phyloP scores from a whole-genome alignment of 345 rosid genomes.

The Litchi chinensis region DNA sequence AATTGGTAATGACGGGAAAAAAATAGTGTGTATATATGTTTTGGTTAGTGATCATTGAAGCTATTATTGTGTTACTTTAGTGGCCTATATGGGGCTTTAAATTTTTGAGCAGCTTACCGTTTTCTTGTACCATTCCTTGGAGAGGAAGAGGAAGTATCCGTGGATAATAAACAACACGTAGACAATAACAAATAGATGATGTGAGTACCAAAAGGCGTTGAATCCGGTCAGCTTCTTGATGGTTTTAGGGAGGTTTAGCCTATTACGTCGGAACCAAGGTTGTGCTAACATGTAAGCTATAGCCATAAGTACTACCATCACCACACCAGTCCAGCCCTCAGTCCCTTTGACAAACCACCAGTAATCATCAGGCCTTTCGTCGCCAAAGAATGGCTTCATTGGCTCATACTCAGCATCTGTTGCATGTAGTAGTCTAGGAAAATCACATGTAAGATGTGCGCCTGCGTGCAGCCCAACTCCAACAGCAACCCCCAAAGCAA shows the following conservation, averaged over 20 bases:
- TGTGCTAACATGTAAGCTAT: conserved; percentile 64
- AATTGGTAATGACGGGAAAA: no score
- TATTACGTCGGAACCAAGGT: conserved; percentile 76
- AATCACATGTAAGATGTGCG: conserved; percentile 73
- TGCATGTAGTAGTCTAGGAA: conserved; percentile 75
- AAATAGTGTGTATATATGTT: no score
- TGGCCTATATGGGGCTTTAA: not conserved
- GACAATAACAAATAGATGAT: conserved; percentile 74
- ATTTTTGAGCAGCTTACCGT: conserved; percentile 44
- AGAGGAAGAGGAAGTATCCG: conserved; percentile 61
- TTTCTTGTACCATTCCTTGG: conserved; percentile 72
- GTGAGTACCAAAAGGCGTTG: conserved; percentile 90
- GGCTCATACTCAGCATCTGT: conserved; percentile 59
- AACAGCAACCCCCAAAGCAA: conserved; percentile 64
- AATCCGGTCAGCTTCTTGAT: conserved; percentile 71
- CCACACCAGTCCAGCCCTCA: conserved; percentile 73
- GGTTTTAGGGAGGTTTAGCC: conserved; percentile 56
- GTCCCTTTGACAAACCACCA: conserved; percentile 81
- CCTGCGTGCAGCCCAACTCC: conserved; percentile 67
- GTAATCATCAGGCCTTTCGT: conserved; percentile 58
- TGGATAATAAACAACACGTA: conserved; percentile 69
- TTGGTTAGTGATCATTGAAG: not conserved
- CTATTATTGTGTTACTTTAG: not conserved
- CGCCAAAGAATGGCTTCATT: conserved; percentile 60
- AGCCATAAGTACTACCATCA: conserved; percentile 73